These are phyloP conservation scores for Eucalyptus urophylla DNA, from an alignment of 345 rosid species.

Conservation along the genomic window DNA sequence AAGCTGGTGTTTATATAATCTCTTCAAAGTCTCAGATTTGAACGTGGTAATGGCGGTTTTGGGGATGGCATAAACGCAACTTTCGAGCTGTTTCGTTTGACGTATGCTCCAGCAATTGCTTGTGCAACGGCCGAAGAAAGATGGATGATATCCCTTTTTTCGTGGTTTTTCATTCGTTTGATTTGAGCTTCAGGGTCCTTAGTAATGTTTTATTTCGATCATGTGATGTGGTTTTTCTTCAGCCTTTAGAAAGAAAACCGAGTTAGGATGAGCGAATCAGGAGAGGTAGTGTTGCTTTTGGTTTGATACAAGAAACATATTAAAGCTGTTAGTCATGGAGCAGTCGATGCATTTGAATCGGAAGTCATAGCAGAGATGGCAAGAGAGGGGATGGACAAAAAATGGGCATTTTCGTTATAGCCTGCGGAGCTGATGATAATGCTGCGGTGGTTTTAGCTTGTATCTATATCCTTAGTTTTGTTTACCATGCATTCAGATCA, in stretches of 20 bases:
- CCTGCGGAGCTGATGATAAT: rapidly evolving
- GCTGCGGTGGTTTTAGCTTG: background rate
- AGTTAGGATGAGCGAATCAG: rapidly evolving
- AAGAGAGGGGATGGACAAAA: background rate
- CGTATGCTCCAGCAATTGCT: background rate
- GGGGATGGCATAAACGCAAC: background rate
- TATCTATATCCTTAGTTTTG: background rate
- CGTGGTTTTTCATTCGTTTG: background rate
- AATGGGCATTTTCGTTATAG: background rate
- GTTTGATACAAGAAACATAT: background rate
- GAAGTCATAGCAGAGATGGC: background rate
- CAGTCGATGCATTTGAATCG: rapidly evolving
- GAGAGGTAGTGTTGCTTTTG: background rate
- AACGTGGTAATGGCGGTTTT: background rate
- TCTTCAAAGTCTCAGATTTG: background rate
- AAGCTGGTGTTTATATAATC: background rate
- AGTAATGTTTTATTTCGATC: background rate
- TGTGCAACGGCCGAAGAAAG: background rate
- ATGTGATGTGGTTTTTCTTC: background rate
- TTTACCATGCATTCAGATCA: background rate
- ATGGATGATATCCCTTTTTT: background rate
- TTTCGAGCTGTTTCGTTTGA: background rate
- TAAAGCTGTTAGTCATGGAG: background rate
- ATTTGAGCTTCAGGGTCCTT: background rate
- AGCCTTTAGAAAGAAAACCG: background rate